Evolutionary conservation across 73 alveolate species (phyloP), one percentile per base, ranked within the genome.

Genomic region (Breviolum minutum): DNA sequence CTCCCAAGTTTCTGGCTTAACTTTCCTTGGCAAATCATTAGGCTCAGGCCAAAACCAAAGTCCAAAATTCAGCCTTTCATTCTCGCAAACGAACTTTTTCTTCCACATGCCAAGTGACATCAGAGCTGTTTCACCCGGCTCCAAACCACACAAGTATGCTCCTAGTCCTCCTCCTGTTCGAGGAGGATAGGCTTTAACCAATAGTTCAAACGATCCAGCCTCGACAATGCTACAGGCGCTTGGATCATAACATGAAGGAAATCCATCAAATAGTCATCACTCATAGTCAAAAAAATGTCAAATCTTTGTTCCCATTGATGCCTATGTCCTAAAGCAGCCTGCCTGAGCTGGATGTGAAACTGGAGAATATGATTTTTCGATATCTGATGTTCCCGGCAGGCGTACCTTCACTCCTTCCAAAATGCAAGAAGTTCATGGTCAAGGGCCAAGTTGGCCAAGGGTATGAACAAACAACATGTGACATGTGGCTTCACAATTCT

Each of bases 121-220:
- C 22, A 74, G 81, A 2, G 98, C 98, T 60, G 26, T 76, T 80
- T 92, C 80, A 19, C 98, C 98, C 2, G 98, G 77, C 68, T 76
- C n/a, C 91, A 92, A 30, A 6, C 82, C 98, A 76, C 98, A 92
- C 8, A 92, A 40, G 30, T 92, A 62, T 26, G 98, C 98, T 10
- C 98, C 98, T 8, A 92, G 30, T 48, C 98, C 98, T 61, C 98
- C 98, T 24, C 98, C 98, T 8, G 13, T 64, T 92, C 98, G 76
- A 16, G 98, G 98, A 7, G 98, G 98, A 26, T 92, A 92, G 9
- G 98, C 90, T 8, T 64, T 80, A 68, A 92, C 98, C 40, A 92
- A 80, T 68, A 92, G 61, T 24, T 92, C 98, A 61, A 92, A 92
- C 26, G 74, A 74, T 30, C 98, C 98, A 27, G 74, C 98, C 98